Evolutionary conservation across 2,329 filamentous ascomycete genomes (phyloP).

Genomic region (Coccinonectria pachysandricola): DNA sequence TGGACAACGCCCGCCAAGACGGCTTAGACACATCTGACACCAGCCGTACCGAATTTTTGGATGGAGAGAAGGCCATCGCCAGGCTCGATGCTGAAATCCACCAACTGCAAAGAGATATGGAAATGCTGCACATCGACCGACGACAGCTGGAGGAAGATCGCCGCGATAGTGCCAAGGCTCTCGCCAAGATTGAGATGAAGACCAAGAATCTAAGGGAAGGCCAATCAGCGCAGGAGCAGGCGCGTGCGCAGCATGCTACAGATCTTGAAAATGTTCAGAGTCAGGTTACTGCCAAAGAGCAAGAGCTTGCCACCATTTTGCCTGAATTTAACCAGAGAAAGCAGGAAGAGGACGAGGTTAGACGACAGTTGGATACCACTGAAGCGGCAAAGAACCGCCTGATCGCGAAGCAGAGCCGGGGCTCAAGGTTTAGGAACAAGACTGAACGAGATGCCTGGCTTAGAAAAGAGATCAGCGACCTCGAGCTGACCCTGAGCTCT

Average conservation of each 20-base stretch:
- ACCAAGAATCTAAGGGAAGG: conserved; percentile 75
- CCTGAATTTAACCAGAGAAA: conserved; percentile 69
- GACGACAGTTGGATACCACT: conserved; percentile 62
- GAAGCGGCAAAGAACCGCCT: conserved; percentile 68
- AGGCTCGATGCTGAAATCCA: conserved; percentile 71
- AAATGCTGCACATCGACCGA: conserved; percentile 76
- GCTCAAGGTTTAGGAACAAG: conserved; percentile 79
- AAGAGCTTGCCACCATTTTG: conserved; percentile 62
- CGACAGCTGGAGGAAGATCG: conserved; percentile 83
- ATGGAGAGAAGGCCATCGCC: conserved; percentile 69
- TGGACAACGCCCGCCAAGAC: conserved; percentile 72
- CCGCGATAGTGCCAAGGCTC: conserved; percentile 65
- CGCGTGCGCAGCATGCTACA: conserved; percentile 57
- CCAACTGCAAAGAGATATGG: conserved; percentile 69
- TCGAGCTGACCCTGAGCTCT: conserved; percentile 63
- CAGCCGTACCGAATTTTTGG: conserved; percentile 63
- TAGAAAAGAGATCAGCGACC: conserved; percentile 67
- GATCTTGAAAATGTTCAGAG: conserved; percentile 63
- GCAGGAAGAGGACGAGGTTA: conserved; percentile 60
- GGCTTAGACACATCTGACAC: conserved; percentile 79
- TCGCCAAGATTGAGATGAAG: conserved; percentile 79
- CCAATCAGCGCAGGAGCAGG: conserved; percentile 65
- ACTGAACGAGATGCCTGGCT: conserved; percentile 79
- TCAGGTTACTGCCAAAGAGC: conserved; percentile 67
- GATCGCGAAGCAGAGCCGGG: conserved; percentile 85